Evolutionary conservation across 176 grass and related monocot genomes (phyloP).

Genomic region (bread wheat (Triticum aestivum)): DNA sequence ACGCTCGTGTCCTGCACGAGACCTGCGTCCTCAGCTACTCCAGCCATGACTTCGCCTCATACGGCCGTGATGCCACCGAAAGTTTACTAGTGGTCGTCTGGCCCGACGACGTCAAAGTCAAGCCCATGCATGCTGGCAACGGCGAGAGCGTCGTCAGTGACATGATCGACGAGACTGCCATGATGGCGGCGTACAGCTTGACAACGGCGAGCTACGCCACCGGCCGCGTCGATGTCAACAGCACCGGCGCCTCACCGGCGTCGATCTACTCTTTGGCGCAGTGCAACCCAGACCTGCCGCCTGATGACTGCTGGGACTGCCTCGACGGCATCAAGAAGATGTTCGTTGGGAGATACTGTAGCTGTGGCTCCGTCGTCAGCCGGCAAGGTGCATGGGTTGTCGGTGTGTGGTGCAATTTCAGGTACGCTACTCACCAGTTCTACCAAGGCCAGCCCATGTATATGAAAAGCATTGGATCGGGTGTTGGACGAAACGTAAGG

Average conservation of each 20-base stretch:
- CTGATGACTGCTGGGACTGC: constrained; percentile 20
- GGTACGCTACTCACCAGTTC: constrained; percentile 19
- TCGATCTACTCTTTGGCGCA: constrained; percentile 30
- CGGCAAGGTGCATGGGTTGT: constrained; percentile 16
- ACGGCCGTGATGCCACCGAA: too few species aligned
- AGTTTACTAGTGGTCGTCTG: too few species aligned
- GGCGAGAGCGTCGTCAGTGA: too few species aligned
- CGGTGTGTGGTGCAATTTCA: constrained; percentile 14
- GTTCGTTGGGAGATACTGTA: neutral
- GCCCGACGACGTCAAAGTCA: too few species aligned
- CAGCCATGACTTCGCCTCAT: too few species aligned
- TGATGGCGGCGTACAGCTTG: too few species aligned
- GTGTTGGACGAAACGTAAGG: neutral
- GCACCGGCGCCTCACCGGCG: neutral
- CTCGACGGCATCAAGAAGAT: neutral
- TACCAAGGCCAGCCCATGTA: neutral
- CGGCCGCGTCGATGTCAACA: neutral
- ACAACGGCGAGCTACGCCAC: too few species aligned
- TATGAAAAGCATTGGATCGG: neutral
- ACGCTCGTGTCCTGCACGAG: too few species aligned
- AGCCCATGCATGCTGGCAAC: too few species aligned
- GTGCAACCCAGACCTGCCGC: constrained; percentile 37
- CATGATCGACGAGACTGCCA: too few species aligned
- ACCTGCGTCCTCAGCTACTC: too few species aligned
- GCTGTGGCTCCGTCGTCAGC: neutral